Conservation (phyloP, 1,139 yeast genomes). For the Yamadazyma trypodendri region DNA sequence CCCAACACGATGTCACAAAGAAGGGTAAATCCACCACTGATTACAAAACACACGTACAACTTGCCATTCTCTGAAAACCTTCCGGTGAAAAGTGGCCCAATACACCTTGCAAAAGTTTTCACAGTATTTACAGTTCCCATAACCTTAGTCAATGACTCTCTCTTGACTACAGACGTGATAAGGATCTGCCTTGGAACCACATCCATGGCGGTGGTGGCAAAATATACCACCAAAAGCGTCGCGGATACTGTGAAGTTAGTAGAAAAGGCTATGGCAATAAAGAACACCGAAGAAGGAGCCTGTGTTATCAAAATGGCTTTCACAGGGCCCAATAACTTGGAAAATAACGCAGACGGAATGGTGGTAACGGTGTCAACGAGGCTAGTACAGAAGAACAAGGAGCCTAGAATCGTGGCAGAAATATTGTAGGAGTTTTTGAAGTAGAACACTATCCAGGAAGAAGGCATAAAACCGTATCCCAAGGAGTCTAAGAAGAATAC, state of each 20-base stretch:
- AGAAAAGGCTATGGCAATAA: constrained; percentile 32
- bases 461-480: constrained; percentile 85
- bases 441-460: constrained; percentile 85
- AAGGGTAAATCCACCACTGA: constrained; percentile 57
- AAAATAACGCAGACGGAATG: constrained; percentile 66
- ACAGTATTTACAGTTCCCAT: constrained; percentile 86
- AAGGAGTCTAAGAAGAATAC: constrained; percentile 77
- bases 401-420: constrained; percentile 46
- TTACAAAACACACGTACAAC: constrained; percentile 58
- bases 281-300: constrained; percentile 71
- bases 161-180: constrained; percentile 63
- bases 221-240: constrained; percentile 53
- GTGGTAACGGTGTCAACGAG: constrained; percentile 42
- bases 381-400: constrained; percentile 58
- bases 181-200: constrained; percentile 87
- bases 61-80: constrained; percentile 53
- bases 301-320: constrained; percentile 75
- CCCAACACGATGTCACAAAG: constrained; percentile 47
- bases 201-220: constrained; percentile 73
- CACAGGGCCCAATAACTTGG: constrained; percentile 73
- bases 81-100: constrained; percentile 83
- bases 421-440: constrained; percentile 45
- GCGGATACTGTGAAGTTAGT: constrained; percentile 33
- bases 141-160: constrained; percentile 66
- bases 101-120: constrained; percentile 77